Evolutionary conservation across 2,329 filamentous ascomycete species (phyloP), one percentile per base, ranked within the genome.

Genomic region (Botrytis paeoniae): DNA sequence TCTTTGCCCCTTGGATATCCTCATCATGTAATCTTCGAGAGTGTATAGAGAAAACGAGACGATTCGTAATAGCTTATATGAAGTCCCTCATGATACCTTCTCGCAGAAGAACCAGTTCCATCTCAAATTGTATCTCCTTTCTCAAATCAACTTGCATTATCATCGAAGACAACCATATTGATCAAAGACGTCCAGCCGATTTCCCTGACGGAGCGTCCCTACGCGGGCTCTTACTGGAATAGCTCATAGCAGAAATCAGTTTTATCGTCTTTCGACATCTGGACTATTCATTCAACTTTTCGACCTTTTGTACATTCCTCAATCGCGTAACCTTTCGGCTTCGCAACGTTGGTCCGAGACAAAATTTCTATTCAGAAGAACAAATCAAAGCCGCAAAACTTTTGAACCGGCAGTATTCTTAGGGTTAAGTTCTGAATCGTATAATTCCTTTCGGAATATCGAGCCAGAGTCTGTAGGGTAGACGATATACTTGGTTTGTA

Each of bases 381-480:
- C 84, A 87, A 83, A 92, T 91, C 88, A 84, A 85, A 82, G 86
- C 86, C 89, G 89, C 89, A 92, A 94, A 80, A 87, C 92, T 93
- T 81, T 89, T 41, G 8, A 90, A 71, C 93, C 92, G 92, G 89
- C 85, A 83, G 81, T 85, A 83, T 85, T 85, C 88, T 92, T 97
- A 97, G 95, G 95, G 95, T 97, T 97, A 97, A 95, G 93, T 95
- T 95, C 93, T 93, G 90, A 91, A 84, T 85, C 83, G 85, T 85
- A 86, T 89, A 86, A 89, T 90, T 89, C 88, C 87, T 89, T 86
- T 81, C 86, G 88, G 88, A 91, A 90, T 91, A 85, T 85, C 85
- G 86, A 85, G 85, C 87, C 89, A 92, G 91, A 91, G 88, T 94
- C 93, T 94, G 87, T 92, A 82, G 85, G 88, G 91, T 89, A 91